phyloP scores from a whole-genome alignment of 2,329 filamentous ascomycete genomes.

The Nemania abortiva region DNA sequence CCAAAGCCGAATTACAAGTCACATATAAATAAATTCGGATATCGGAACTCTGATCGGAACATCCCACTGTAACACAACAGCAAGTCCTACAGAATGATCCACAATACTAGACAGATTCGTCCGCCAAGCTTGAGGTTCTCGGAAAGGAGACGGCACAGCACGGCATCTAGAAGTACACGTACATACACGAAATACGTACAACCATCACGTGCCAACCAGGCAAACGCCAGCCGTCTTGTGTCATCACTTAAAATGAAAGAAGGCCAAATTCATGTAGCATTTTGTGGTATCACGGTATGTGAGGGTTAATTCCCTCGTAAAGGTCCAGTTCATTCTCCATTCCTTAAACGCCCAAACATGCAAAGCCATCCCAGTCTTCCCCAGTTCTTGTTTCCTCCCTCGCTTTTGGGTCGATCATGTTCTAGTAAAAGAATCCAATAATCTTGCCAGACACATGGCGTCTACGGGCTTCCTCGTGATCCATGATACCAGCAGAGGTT shows the following conservation, averaged over 20 bases:
- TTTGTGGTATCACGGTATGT: slow-evolving; percentile 50
- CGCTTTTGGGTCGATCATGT: slow-evolving; percentile 25
- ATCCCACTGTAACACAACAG: slow-evolving; percentile 16
- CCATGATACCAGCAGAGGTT: slow-evolving; percentile 99
- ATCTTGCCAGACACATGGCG: slow-evolving; percentile 99
- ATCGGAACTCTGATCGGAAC: not conserved
- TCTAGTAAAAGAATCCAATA: slow-evolving; percentile 99
- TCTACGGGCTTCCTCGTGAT: slow-evolving; percentile 98
- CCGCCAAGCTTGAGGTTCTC: slow-evolving; percentile 16
- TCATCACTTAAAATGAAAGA: not conserved
- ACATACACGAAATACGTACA: not conserved
- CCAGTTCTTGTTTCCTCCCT: slow-evolving; percentile 12
- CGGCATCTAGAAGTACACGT: not conserved
- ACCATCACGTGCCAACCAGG: not conserved
- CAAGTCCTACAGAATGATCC: not conserved
- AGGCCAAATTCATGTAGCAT: slow-evolving; percentile 31
- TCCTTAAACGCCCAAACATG: slow-evolving; percentile 52
- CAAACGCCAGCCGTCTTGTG: too few relatives aligned
- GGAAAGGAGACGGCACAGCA: slow-evolving; percentile 2
- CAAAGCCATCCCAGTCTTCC: slow-evolving; percentile 36
- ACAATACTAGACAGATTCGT: slow-evolving; percentile 8
- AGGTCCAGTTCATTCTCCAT: slow-evolving; percentile 47
- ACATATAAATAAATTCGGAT: not conserved
- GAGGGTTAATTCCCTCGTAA: slow-evolving; percentile 45
- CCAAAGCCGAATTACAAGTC: not conserved